Conservation (phyloP, 73 alveolate genomes). For the Paramecium pentaurelia region DNA sequence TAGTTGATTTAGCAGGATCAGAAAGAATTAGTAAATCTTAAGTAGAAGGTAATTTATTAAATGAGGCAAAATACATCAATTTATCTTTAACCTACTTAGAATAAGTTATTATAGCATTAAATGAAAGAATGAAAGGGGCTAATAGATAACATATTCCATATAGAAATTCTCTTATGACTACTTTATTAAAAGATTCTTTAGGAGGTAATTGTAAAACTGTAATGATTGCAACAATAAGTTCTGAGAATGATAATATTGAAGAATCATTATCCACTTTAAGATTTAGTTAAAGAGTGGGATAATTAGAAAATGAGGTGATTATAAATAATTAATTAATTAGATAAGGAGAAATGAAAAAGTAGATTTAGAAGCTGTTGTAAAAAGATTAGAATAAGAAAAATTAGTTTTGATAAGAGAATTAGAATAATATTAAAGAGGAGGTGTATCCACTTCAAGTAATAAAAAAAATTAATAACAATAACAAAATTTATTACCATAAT, state of each 20-base stretch:
- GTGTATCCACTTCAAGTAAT: not conserved
- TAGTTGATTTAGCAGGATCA: conserved; percentile 96
- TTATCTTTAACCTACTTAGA: conserved; percentile 87
- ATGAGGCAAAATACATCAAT: conserved; percentile 93
- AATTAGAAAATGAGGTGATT: conserved; percentile 74
- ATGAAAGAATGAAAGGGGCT: conserved; percentile 90
- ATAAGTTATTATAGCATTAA: conserved; percentile 86
- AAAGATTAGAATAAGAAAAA: conserved; percentile 69
- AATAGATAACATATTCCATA: conserved; percentile 92
- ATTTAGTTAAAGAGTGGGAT: conserved; percentile 82
- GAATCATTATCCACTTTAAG: conserved; percentile 92
- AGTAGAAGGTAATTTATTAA: conserved; percentile 84
- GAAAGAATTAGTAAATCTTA: conserved; percentile 89
- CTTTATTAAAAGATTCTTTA: conserved; percentile 89
- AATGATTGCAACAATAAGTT: conserved; percentile 87
- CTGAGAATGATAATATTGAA: conserved; percentile 83
- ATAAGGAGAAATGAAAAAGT: conserved; percentile 64
- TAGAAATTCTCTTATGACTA: conserved; percentile 95
- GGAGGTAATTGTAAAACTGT: conserved; percentile 99
- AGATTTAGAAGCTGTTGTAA: conserved; percentile 71
- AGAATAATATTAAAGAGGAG: conserved; percentile 49
- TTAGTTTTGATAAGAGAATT: conserved; percentile 42
- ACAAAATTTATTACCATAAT: not conserved
- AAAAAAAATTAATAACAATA: not conserved
- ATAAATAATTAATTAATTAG: not conserved